These are phyloP conservation scores for Cyberlindnera americana DNA, from an alignment of 805 yeast genomes.

Conservation along the genomic window DNA sequence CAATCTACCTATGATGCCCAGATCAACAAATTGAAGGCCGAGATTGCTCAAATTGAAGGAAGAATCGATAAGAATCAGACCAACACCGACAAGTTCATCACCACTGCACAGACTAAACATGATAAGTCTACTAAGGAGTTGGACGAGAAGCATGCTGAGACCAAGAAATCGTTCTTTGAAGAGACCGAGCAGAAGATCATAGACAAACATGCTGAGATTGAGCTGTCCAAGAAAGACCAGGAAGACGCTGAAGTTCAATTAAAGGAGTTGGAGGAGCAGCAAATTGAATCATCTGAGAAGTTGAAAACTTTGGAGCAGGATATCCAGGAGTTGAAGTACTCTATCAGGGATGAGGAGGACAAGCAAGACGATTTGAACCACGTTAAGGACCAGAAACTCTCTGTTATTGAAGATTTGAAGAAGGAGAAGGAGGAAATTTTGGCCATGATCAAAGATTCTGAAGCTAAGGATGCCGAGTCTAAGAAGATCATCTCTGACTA, in stretches of 20 bases:
- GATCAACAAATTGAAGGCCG: constrained; percentile 21
- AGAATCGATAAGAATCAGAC: constrained; percentile 17
- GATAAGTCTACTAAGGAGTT: constrained; percentile 19
- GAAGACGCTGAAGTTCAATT: constrained; percentile 19
- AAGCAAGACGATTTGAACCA: constrained; percentile 18
- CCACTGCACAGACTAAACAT: constrained; percentile 15
- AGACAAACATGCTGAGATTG: constrained; percentile 21
- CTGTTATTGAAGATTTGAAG: constrained; percentile 19
- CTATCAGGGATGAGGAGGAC: constrained; percentile 18
- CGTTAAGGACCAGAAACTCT: constrained; percentile 14
- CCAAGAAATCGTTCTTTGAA: constrained; percentile 17
- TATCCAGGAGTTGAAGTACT: constrained; percentile 16
- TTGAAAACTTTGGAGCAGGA: constrained; percentile 18
- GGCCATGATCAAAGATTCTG: constrained; percentile 15
- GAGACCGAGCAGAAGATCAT: constrained; percentile 24
- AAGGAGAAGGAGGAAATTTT: constrained; percentile 19
- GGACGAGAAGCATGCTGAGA: constrained; percentile 24
- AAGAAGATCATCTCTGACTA: constrained; percentile 12
- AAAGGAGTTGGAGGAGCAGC: constrained; percentile 24
- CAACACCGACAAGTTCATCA: constrained; percentile 14
- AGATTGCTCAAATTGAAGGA: constrained; percentile 23
- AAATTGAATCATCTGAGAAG: constrained; percentile 24
- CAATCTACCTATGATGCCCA: constrained; percentile 20
- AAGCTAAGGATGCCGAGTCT: constrained; percentile 9
- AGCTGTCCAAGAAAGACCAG: constrained; percentile 22